Evolutionary conservation across 108 stramenopile species (phyloP).

Genomic region (Cyclotella atomus): DNA sequence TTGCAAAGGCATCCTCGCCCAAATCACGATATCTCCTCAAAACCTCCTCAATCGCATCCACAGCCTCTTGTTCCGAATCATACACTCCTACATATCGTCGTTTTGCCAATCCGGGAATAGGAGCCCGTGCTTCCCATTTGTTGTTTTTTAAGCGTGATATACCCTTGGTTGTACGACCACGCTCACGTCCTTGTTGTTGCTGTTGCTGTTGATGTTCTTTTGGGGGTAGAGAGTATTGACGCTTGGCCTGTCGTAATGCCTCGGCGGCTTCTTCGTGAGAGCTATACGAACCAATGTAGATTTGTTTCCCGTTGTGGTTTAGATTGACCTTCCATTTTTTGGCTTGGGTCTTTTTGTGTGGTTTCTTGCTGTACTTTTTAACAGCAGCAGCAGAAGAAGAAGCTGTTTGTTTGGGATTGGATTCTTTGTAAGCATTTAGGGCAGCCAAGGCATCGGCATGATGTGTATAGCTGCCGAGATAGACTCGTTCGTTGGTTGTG

Average conservation of each 20-base stretch:
- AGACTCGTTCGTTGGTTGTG: neutral
- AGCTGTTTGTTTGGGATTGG: neutral
- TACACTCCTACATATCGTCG: neutral
- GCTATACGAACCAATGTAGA: neutral
- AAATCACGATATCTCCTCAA: neutral
- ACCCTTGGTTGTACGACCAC: neutral
- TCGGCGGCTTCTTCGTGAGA: neutral
- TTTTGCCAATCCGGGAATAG: neutral
- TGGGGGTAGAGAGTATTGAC: neutral
- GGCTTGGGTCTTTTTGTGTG: neutral
- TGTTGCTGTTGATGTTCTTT: too few species aligned
- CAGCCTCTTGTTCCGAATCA: neutral
- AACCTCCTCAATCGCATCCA: neutral
- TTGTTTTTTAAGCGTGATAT: neutral
- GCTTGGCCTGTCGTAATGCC: conserved; percentile 1
- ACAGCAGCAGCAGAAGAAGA: too few species aligned
- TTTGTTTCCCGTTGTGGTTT: neutral
- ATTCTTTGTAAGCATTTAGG: neutral
- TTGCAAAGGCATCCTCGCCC: neutral
- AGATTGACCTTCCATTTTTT: neutral
- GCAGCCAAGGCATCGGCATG: neutral
- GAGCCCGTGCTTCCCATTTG: neutral
- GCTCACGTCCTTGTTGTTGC: too few species aligned
- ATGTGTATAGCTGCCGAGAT: neutral
- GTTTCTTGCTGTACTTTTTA: neutral